phyloP scores from a whole-genome alignment of 257 asterid species.

The Lantana camara region DNA sequence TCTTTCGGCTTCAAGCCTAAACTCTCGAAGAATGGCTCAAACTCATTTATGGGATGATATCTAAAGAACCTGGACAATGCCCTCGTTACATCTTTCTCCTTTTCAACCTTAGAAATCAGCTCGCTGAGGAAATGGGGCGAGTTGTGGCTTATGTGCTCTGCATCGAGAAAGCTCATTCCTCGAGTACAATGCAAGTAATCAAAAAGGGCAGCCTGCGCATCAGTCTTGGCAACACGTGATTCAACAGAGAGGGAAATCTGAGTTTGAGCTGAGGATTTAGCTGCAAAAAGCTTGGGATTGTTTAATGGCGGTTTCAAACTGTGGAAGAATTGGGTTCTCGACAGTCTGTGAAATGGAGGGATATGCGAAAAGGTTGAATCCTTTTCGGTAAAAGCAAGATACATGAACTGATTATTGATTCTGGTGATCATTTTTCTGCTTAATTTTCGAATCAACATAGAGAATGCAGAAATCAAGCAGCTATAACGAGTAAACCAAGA shows the following conservation, averaged over 20 bases:
- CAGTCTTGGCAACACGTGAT: slow-evolving; percentile 45
- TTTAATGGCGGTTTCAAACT: slow-evolving; percentile 11
- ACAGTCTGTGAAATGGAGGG: slow-evolving; percentile 28
- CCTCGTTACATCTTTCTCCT: slow-evolving; percentile 57
- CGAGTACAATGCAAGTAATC: slow-evolving; percentile 87
- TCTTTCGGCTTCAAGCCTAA: slow-evolving; percentile 70
- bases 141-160: slow-evolving; percentile 88
- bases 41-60: slow-evolving; percentile 86
- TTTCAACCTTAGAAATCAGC: slow-evolving; percentile 51
- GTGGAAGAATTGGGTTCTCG: slow-evolving; percentile 36
- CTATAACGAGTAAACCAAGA: neutral
- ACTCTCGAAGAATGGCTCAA: slow-evolving; percentile 92
- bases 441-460: slow-evolving; percentile 41
- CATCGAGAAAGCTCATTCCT: slow-evolving; percentile 69
- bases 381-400: slow-evolving; percentile 23
- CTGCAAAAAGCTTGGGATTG: slow-evolving; percentile 23
- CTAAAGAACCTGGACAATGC: slow-evolving; percentile 64
- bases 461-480: neutral
- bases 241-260: slow-evolving; percentile 19
- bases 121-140: slow-evolving; percentile 64
- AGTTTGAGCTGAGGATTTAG: slow-evolving; percentile 36
- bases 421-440: slow-evolving; percentile 41
- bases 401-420: slow-evolving; percentile 26
- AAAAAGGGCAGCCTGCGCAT: slow-evolving; percentile 78
- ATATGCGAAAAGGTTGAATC: slow-evolving; percentile 11